Conservation (phyloP, 768 basidiomycete species). For the Gautieria morchelliformis region DNA sequence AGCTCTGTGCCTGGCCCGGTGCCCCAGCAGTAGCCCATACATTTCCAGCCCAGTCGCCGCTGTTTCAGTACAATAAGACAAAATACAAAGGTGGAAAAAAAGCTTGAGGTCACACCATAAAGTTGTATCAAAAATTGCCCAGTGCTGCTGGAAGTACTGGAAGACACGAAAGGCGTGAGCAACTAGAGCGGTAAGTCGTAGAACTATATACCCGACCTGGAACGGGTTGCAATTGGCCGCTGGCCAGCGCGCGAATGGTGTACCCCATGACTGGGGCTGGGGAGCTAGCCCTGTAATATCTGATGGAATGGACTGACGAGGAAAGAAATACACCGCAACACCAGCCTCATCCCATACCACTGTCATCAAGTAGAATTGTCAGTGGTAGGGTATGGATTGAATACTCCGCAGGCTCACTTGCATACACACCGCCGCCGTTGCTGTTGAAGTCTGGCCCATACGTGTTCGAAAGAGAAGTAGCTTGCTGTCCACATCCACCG, state of each 20-base stretch:
- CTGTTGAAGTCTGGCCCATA: constrained; percentile 84
- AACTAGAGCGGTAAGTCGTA: not conserved
- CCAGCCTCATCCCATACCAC: constrained; percentile 73
- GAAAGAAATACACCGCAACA: constrained; percentile 77
- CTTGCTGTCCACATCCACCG: constrained; percentile 69
- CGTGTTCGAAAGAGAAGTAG: constrained; percentile 31
- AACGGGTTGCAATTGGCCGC: constrained; percentile 65
- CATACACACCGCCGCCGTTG: constrained; percentile 83
- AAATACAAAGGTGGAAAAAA: constrained; percentile 8
- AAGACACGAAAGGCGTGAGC: not conserved
- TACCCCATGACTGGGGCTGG: constrained; percentile 66
- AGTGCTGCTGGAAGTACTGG: constrained; percentile 69
- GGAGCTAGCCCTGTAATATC: constrained; percentile 74
- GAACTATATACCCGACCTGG: not conserved
- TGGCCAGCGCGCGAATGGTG: constrained; percentile 72
- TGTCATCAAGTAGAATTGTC: constrained; percentile 14
- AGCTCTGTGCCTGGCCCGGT: constrained; percentile 81
- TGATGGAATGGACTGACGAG: constrained; percentile 57
- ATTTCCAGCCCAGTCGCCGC: constrained; percentile 83
- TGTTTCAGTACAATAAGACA: constrained; percentile 15
- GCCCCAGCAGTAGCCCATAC: constrained; percentile 69
- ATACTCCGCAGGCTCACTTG: constrained; percentile 43
- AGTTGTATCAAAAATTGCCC: constrained; percentile 78
- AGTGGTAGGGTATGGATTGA: not conserved
- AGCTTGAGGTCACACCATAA: constrained; percentile 46